phyloP scores from a whole-genome alignment of 805 yeast species.

The Metschnikowia kofuensis region DNA sequence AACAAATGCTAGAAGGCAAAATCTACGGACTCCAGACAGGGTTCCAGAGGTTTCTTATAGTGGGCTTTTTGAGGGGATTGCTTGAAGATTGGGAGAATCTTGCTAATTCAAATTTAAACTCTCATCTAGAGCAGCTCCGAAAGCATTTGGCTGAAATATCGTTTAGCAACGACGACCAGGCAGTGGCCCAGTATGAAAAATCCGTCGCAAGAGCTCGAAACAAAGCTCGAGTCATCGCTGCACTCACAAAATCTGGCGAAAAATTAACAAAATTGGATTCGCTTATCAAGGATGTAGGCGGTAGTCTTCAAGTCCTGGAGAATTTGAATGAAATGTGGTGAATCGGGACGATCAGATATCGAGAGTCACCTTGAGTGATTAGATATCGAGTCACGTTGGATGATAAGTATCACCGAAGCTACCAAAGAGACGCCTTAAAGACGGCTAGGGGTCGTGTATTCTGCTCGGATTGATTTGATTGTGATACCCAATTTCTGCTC shows the following conservation, averaged over 20 bases:
- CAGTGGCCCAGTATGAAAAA: slow-evolving; percentile 55
- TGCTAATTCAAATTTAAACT: slow-evolving; percentile 3
- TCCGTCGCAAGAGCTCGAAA: slow-evolving; percentile 54
- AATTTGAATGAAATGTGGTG: slow-evolving; percentile 45
- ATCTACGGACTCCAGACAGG: slow-evolving; percentile 82
- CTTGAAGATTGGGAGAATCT: slow-evolving; percentile 33
- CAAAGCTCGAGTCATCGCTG: slow-evolving; percentile 53
- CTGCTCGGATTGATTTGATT: no score
- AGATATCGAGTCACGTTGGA: no score
- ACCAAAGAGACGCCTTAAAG: no score
- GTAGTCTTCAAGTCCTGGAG: slow-evolving; percentile 34
- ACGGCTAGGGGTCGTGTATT: no score
- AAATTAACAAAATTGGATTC: slow-evolving; percentile 31
- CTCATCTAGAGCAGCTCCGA: slow-evolving; percentile 28
- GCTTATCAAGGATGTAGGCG: slow-evolving; percentile 37
- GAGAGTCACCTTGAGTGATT: no score
- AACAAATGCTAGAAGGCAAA: slow-evolving; percentile 72
- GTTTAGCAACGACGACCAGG: slow-evolving; percentile 46
- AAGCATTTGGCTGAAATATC: slow-evolving; percentile 20
- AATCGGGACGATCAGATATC: not conserved
- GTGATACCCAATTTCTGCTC: no score
- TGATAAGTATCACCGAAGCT: no score
- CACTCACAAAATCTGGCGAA: slow-evolving; percentile 25
- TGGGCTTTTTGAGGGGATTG: slow-evolving; percentile 67
- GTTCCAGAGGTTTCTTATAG: slow-evolving; percentile 61